These are phyloP conservation scores for Trichoderma atrobrunneum DNA, from an alignment of 2,329 filamentous ascomycete species.

Conservation along the genomic window DNA sequence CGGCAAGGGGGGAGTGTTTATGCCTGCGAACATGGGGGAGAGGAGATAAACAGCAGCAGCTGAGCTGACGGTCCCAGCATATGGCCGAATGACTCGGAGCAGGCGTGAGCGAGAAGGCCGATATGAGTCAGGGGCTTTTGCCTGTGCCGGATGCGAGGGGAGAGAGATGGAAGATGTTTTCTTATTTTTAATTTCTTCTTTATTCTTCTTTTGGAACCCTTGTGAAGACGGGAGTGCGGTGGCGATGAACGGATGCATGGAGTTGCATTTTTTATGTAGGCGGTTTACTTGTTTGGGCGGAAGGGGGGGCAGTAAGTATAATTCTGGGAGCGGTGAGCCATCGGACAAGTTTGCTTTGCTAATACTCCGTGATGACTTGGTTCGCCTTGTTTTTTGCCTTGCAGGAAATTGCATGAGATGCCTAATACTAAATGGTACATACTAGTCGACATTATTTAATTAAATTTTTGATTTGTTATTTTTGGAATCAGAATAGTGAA, in stretches of 20 bases:
- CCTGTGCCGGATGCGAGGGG: neutral
- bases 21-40: neutral
- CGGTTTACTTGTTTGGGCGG: neutral
- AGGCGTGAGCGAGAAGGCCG: neutral
- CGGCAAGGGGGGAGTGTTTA: neutral
- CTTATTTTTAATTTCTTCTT: neutral
- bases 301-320: neutral
- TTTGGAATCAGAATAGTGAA: neutral
- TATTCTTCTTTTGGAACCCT: neutral
- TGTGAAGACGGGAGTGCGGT: neutral
- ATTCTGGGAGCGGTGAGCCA: neutral
- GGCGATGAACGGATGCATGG: neutral
- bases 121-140: conserved; percentile 3
- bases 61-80: neutral
- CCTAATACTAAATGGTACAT: neutral
- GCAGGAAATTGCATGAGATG: neutral
- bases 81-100: neutral
- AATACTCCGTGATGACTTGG: neutral
- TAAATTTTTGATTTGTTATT: neutral
- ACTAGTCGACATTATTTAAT: neutral
- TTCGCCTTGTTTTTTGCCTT: neutral
- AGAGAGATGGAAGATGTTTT: neutral
- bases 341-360: neutral
- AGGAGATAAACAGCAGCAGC: neutral
- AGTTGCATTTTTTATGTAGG: neutral